Evolutionary conservation across 441 rosid species (phyloP).

Genomic region (Gossypium aridum): DNA sequence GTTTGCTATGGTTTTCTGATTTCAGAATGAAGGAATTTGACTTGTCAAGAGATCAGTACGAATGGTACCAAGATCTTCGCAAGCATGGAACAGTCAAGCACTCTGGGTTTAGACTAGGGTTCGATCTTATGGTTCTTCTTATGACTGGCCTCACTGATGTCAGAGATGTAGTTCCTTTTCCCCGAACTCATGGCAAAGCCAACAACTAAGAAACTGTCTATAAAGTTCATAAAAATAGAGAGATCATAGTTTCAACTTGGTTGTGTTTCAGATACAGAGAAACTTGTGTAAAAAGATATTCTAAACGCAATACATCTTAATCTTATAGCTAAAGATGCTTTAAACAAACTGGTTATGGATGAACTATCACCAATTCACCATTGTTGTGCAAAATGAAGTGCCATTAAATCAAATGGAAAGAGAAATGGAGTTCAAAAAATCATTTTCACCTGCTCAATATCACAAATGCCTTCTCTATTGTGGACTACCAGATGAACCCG

Average conservation of each 20-base stretch:
- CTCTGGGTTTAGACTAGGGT: slow-evolving; percentile 65
- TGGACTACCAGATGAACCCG: neutral
- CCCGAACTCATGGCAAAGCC: slow-evolving; percentile 50
- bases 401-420: slow-evolving; percentile 28
- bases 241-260: neutral
- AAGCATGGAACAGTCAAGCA: slow-evolving; percentile 75
- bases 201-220: slow-evolving; percentile 23
- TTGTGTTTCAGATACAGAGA: neutral
- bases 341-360: slow-evolving; percentile 12
- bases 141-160: slow-evolving; percentile 74
- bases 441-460: neutral
- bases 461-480: neutral
- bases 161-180: slow-evolving; percentile 78
- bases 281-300: slow-evolving; percentile 9
- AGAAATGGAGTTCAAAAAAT: neutral
- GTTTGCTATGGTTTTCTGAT: neutral
- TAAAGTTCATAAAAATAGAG: neutral
- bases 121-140: slow-evolving; percentile 72
- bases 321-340: neutral
- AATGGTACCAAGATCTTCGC: slow-evolving; percentile 79
- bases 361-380: slow-evolving; percentile 6
- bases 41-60: slow-evolving; percentile 49
- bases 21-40: slow-evolving; percentile 57
- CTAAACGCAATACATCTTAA: neutral
- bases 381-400: slow-evolving; percentile 9